Evolutionary conservation across 352 stramenopile genomes (phyloP), one percentile per base, ranked within the genome.

Genomic region (Globisporangium apiculatum): DNA sequence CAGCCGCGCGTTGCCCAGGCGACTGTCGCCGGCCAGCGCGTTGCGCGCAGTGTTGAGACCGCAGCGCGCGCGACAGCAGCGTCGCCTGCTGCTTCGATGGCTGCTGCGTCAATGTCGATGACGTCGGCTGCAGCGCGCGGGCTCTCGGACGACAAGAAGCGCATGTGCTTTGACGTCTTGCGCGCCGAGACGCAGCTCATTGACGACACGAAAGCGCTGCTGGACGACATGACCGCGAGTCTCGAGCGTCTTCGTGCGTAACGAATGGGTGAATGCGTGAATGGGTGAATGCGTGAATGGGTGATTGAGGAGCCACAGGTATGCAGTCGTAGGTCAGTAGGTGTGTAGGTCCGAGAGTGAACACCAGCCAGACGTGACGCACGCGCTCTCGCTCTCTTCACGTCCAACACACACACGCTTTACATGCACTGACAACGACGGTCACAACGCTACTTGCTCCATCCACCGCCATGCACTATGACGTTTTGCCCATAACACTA

Each of bases 161-260:
- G 79, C 50, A 94, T 94, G 73, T 89, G 79, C 65, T 87, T 77
- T 57, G 79, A 94, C 47, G 83, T 94, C 38, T 68, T 94, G 57
- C 70, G 73, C 24, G 83, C 83, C 17, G 83, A 94, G 66, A 88
- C 78, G 55, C 77, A 94, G 66, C 60, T 94, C 41, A 90, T 94
- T 49, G 83, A 90, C 51, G 76, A 91, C 57, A 75, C 81, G 48
- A 89, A 88, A 62, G 65, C 73, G 47, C 53, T 90, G 55, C 67
- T 94, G 15, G 67, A 86, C 40, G 81, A 91, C 46, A 67, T 94
- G 58, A 76, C 58, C 10, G 61, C 69, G 36, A 79, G 79, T 12
- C 54, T 94, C 53, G 66, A 80, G 58, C 66, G 78, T 18, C 51
- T 78, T 45, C 64, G 75, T 57, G 53, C 70, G 51, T 73, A 38